Conservation (phyloP, 2,329 filamentous ascomycete genomes). For the Pseudogymnoascus sp. region DNA sequence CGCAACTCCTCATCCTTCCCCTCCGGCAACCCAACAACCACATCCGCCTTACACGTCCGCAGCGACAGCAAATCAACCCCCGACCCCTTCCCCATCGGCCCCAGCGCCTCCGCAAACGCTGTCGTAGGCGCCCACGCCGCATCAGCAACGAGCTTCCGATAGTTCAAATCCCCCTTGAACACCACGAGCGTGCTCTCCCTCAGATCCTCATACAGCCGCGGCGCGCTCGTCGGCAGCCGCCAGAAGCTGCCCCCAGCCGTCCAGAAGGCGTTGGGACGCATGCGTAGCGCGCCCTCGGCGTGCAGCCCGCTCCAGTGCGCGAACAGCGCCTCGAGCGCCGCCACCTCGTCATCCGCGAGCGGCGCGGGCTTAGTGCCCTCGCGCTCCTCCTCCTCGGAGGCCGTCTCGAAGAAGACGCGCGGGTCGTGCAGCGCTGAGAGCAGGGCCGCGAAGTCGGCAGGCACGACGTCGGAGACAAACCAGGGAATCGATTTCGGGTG, state of each 20-base stretch:
- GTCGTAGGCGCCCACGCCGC: conserved; percentile 81
- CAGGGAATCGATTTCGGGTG: conserved; percentile 94
- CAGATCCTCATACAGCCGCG: conserved; percentile 65
- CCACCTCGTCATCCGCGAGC: conserved; percentile 58
- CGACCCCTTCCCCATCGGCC: conserved; percentile 72
- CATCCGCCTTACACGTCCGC: conserved; percentile 92
- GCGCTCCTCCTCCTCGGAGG: conserved; percentile 57
- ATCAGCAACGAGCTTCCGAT: conserved; percentile 84
- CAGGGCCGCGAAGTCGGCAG: conserved; percentile 75
- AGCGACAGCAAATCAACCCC: conserved; percentile 80
- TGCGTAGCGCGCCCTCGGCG: conserved; percentile 70
- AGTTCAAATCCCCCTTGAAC: conserved; percentile 97
- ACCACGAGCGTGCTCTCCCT: conserved; percentile 79
- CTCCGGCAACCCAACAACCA: conserved; percentile 76
- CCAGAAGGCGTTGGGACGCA: conserved; percentile 88
- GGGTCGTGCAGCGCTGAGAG: conserved; percentile 73
- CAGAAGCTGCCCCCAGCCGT: conserved; percentile 82
- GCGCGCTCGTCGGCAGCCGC: conserved; percentile 65
- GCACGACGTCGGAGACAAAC: conserved; percentile 95
- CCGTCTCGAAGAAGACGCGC: conserved; percentile 67
- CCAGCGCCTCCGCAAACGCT: conserved; percentile 75
- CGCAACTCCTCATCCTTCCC: conserved; percentile 78
- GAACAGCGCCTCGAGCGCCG: conserved; percentile 69
- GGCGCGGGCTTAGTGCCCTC: conserved; percentile 50
- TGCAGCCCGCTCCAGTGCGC: conserved; percentile 73